Percentiles rank a stretch among this genome's conserved stretches.
Conservation (phyloP, 2,329 filamentous ascomycete genomes). For the Fusarium sp. region DNA sequence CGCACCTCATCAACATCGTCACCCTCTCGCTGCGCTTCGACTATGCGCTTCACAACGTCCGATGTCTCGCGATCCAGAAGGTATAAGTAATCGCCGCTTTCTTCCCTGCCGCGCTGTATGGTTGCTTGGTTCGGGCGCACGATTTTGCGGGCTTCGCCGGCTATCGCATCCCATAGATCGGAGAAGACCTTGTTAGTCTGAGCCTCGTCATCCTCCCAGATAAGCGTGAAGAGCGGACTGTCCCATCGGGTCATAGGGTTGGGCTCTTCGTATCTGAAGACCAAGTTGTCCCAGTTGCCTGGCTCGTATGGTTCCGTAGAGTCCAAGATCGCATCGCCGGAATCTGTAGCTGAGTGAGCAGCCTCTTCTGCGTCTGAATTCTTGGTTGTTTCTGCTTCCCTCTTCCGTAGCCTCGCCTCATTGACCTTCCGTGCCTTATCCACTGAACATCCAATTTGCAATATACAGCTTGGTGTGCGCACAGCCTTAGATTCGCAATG, state of each 20-base stretch:
- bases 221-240: slow-evolving; percentile 81
- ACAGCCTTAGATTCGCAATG: slow-evolving; percentile 87
- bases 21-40: slow-evolving; percentile 77
- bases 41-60: slow-evolving; percentile 76
- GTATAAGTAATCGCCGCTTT: slow-evolving; percentile 81
- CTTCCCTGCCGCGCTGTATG: slow-evolving; percentile 71
- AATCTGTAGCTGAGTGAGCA: neutral
- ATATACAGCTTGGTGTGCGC: slow-evolving; percentile 79
- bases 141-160: slow-evolving; percentile 70
- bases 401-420: slow-evolving; percentile 63
- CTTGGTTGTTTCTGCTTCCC: slow-evolving; percentile 13
- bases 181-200: slow-evolving; percentile 69
- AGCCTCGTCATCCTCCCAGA: slow-evolving; percentile 79
- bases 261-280: slow-evolving; percentile 87
- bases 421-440: slow-evolving; percentile 71
- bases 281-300: slow-evolving; percentile 80
- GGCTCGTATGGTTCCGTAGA: slow-evolving; percentile 62
- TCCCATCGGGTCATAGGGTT: slow-evolving; percentile 90
- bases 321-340: slow-evolving; percentile 1
- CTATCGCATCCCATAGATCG: slow-evolving; percentile 80
- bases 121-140: slow-evolving; percentile 83
- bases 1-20: slow-evolving; percentile 68
- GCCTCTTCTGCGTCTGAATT: neutral
- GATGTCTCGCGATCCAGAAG: slow-evolving; percentile 83
- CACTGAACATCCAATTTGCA: slow-evolving; percentile 71